Evolutionary conservation across 2,329 filamentous ascomycete species (phyloP).

Genomic region (Ophiocordyceps australis): DNA sequence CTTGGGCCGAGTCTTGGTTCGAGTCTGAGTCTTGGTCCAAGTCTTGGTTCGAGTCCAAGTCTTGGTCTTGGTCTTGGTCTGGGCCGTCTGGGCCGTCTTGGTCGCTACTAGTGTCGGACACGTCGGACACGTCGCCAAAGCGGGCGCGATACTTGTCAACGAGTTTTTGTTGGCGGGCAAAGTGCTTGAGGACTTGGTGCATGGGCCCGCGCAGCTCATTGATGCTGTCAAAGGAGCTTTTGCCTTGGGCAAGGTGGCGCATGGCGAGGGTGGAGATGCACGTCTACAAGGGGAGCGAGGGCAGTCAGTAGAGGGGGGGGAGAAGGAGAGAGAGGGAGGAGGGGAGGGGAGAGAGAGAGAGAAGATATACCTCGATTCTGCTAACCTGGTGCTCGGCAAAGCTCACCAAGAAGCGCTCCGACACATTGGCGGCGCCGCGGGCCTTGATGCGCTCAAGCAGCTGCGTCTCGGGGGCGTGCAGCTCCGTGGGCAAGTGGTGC

Average conservation of each 20-base stretch:
- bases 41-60: too few relatives aligned
- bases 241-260: conserved; percentile 60
- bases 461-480: conserved; percentile 69
- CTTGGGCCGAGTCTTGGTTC: too few relatives aligned
- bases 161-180: conserved; percentile 44
- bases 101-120: conserved; percentile 10
- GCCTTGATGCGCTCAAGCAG: conserved; percentile 52
- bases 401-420: conserved; percentile 72
- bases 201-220: conserved; percentile 66
- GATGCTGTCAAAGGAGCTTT: conserved; percentile 40
- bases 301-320: too few relatives aligned
- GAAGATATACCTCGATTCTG: conserved; percentile 66
- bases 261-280: conserved; percentile 65
- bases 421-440: conserved; percentile 66
- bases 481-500: conserved; percentile 36
- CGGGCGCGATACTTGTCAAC: conserved; percentile 39
- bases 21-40: too few relatives aligned
- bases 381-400: conserved; percentile 92
- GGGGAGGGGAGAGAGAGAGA: not conserved
- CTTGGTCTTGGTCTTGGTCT: conserved; percentile 6
- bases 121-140: conserved; percentile 23
- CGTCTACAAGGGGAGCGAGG: conserved; percentile 42
- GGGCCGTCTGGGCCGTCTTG: conserved; percentile 3
- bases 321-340: not conserved
- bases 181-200: conserved; percentile 44